Percentiles rank a stretch among this genome's conserved stretches.
phyloP scores from a whole-genome alignment of 2,329 filamentous ascomycete genomes.

The Incumbomyces delicatus region DNA sequence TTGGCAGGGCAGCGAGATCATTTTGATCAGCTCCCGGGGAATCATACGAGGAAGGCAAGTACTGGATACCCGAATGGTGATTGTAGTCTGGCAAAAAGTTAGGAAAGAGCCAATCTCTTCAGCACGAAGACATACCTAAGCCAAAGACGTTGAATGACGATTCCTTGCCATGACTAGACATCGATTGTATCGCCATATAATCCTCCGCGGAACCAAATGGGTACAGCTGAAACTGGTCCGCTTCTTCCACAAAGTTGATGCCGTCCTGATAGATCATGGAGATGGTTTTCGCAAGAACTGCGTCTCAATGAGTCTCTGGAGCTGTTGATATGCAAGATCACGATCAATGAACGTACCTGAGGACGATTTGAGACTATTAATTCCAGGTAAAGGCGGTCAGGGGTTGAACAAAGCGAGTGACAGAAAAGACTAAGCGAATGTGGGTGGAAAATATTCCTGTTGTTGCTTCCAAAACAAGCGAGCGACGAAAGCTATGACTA shows the following conservation, averaged over 20 bases:
- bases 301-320: conserved; percentile 3
- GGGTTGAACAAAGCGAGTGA: conserved; percentile 33
- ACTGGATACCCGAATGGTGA: background rate
- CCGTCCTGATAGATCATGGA: conserved; percentile 9
- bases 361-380: conserved; percentile 36
- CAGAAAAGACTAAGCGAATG: conserved; percentile 38
- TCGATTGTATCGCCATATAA: conserved; percentile 1
- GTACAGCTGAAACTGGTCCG: conserved; percentile 3
- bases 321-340: background rate
- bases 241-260: conserved; percentile 5
- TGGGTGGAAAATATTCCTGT: conserved; percentile 24
- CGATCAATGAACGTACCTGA: conserved; percentile 29
- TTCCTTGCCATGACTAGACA: conserved; percentile 6
- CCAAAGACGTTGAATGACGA: conserved; percentile 1
- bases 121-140: background rate
- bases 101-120: background rate
- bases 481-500: conserved; percentile 27
- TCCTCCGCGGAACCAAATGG: conserved; percentile 3
- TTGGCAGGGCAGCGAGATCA: conserved; percentile 6
- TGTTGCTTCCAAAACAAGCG: conserved; percentile 36
- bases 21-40: conserved; percentile 2
- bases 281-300: background rate
- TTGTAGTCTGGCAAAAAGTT: background rate
- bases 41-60: conserved; percentile 3
- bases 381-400: conserved; percentile 36